phyloP scores from a whole-genome alignment of 768 basidiomycete genomes.

The Suillus americanus region DNA sequence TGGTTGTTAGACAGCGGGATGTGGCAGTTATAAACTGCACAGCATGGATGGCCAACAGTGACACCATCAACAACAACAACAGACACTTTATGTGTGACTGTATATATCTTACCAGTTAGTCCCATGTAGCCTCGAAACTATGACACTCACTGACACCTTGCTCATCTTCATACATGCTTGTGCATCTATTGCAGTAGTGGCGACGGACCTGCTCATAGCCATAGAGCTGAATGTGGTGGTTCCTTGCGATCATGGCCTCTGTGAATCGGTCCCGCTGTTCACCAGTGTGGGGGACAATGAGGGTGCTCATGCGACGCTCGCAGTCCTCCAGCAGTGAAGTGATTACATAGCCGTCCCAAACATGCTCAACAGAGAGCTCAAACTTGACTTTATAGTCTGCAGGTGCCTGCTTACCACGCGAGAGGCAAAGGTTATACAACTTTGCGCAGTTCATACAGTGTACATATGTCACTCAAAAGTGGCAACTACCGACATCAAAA shows the following conservation, averaged over 20 bases:
- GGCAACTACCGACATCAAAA: no score
- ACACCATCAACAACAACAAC: conserved; percentile 24
- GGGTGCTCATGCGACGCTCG: neutral
- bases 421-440: conserved; percentile 15
- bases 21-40: conserved; percentile 11
- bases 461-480: no score
- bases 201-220: conserved; percentile 25
- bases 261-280: conserved; percentile 26
- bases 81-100: neutral
- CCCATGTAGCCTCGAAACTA: no score
- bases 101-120: no score
- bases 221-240: conserved; percentile 17
- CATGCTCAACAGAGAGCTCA: conserved; percentile 24
- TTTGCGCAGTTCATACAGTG: no score
- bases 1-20: conserved; percentile 14
- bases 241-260: conserved; percentile 25
- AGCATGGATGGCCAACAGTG: conserved; percentile 19
- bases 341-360: conserved; percentile 33
- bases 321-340: conserved; percentile 26
- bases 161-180: conserved; percentile 12
- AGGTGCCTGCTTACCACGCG: conserved; percentile 8
- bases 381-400: conserved; percentile 23
- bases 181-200: conserved; percentile 29
- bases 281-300: conserved; percentile 27
- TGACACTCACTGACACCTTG: conserved; percentile 6